phyloP scores from a whole-genome alignment of 2,329 filamentous ascomycete genomes.

The Aspergillus quadricinctus region DNA sequence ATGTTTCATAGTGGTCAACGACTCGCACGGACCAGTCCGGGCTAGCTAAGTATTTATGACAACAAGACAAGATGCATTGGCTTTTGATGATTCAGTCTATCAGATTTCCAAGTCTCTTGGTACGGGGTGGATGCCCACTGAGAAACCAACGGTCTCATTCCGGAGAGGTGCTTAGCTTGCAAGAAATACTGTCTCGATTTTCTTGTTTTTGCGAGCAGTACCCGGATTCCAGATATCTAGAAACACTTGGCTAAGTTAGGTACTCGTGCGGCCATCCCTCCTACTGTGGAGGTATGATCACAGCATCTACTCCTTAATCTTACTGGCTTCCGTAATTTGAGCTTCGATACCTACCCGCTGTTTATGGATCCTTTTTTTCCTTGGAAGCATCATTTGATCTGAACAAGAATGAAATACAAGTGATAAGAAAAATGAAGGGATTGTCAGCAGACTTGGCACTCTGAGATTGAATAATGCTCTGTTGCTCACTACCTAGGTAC shows the following conservation, averaged over 20 bases:
- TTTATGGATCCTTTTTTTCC: not conserved
- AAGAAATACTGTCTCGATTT: not conserved
- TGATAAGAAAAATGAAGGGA: not conserved
- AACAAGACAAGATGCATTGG: too few species aligned
- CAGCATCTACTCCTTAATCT: not conserved
- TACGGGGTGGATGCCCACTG: too few species aligned
- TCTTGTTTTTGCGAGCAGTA: not conserved
- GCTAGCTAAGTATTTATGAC: not conserved
- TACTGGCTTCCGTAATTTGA: not conserved
- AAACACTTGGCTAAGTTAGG: not conserved
- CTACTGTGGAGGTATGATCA: not conserved
- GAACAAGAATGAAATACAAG: not conserved
- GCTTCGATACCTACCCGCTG: not conserved
- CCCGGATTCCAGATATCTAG: not conserved
- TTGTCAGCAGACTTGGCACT: not conserved
- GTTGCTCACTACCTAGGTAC: not conserved
- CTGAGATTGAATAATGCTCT: not conserved
- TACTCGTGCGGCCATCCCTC: not conserved
- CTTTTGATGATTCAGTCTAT: not conserved
- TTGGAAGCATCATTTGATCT: not conserved
- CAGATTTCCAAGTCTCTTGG: not conserved
- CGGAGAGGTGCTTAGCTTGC: too few species aligned
- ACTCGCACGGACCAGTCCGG: conserved; percentile 15
- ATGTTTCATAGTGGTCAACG: conserved; percentile 15
- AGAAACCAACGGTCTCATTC: too few species aligned